Evolutionary conservation across 352 stramenopile species (phyloP).

Genomic region (Globisporangium camurandrum): DNA sequence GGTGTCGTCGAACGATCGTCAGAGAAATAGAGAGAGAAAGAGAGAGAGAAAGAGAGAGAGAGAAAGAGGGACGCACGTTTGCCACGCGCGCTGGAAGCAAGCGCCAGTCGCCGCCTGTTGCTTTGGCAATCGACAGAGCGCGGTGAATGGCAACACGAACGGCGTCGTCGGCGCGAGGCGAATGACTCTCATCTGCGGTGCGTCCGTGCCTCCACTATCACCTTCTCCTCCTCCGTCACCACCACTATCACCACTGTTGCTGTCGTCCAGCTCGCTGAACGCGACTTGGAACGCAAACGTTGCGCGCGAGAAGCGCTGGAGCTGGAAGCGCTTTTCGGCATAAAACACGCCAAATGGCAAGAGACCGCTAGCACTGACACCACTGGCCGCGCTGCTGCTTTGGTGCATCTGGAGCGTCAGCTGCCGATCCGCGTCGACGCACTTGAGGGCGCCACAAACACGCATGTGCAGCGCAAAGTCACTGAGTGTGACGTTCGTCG

Average conservation of each 20-base stretch:
- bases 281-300: constrained; percentile 57
- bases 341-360: constrained; percentile 53
- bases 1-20: no score
- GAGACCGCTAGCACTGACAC: no score
- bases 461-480: constrained; percentile 65
- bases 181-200: background rate
- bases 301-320: constrained; percentile 48
- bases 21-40: background rate
- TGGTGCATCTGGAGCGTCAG: constrained; percentile 46
- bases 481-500: constrained; percentile 45
- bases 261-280: constrained; percentile 29
- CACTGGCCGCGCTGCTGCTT: constrained; percentile 22
- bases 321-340: constrained; percentile 53
- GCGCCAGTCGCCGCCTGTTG: constrained; percentile 21
- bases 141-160: constrained; percentile 46
- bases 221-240: no score
- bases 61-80: constrained; percentile 22
- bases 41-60: background rate
- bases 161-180: constrained; percentile 27
- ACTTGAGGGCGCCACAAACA: constrained; percentile 34
- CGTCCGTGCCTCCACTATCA: no score
- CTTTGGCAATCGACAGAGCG: constrained; percentile 28
- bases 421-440: constrained; percentile 45
- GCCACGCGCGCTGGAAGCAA: constrained; percentile 47
- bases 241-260: constrained; percentile 9